Percentiles rank a stretch among this genome's conserved stretches.
These are phyloP conservation scores for Paramecium bursaria DNA, from an alignment of 73 alveolate genomes.

Conservation along the genomic window DNA sequence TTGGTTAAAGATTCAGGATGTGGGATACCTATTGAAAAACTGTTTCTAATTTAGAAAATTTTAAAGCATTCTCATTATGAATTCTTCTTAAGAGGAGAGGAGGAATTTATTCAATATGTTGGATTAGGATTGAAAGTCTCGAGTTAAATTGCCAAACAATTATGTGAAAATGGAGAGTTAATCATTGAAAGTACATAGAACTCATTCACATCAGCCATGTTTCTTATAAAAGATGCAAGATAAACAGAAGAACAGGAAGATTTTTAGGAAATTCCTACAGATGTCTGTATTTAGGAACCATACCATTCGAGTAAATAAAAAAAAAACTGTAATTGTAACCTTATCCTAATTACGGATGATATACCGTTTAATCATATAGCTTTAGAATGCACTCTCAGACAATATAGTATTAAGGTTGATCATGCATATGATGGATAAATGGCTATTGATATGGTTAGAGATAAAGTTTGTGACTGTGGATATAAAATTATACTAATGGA, in stretches of 20 bases:
- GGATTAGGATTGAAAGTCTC: constrained; percentile 42
- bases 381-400: neutral
- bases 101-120: neutral
- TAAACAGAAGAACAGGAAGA: neutral
- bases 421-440: constrained; percentile 43
- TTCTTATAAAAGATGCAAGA: constrained; percentile 1
- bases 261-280: neutral
- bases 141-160: constrained; percentile 1
- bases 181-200: constrained; percentile 27
- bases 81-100: neutral
- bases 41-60: neutral
- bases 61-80: neutral
- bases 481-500: constrained; percentile 47
- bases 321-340: constrained; percentile 13
- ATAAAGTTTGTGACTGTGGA: constrained; percentile 28
- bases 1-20: constrained; percentile 39
- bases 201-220: constrained; percentile 13
- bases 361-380: constrained; percentile 55
- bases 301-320: constrained; percentile 13
- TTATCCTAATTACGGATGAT: constrained; percentile 28
- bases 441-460: constrained; percentile 25
- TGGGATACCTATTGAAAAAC: constrained; percentile 34
- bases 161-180: constrained; percentile 20
- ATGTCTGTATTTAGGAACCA: neutral
- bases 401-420: constrained; percentile 6